Conservation (phyloP, 495 filamentous ascomycete species). For the Podospora didyma region DNA sequence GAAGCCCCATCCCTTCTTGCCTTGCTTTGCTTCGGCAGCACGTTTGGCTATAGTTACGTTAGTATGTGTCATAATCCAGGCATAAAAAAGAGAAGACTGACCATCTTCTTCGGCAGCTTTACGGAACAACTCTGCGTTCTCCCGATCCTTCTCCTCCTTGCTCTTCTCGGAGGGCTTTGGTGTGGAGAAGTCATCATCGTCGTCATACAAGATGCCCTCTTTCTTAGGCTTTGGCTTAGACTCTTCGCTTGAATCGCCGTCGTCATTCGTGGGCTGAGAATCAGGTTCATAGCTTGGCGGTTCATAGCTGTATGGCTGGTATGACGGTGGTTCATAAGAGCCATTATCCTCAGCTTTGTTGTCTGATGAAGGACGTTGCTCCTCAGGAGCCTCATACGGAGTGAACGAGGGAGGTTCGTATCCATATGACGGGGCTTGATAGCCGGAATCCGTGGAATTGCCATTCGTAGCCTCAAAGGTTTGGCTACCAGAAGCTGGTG, state of each 20-base stretch:
- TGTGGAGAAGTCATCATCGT: constrained; percentile 54
- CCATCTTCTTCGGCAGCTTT: constrained; percentile 85
- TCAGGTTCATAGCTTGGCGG: constrained; percentile 54
- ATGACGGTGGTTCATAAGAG: constrained; percentile 49
- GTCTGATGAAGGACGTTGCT: constrained; percentile 22
- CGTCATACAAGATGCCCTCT: constrained; percentile 76
- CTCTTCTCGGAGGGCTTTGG: constrained; percentile 39
- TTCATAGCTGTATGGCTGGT: constrained; percentile 48
- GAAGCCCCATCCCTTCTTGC: constrained; percentile 79
- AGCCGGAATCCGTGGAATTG: constrained; percentile 18
- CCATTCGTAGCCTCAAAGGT: not conserved
- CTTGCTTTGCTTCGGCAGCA: constrained; percentile 33
- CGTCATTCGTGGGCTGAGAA: constrained; percentile 34
- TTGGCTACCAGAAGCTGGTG: not conserved
- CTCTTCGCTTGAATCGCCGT: constrained; percentile 35
- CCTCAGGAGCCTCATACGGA: constrained; percentile 25
- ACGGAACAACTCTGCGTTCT: constrained; percentile 73
- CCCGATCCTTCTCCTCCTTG: constrained; percentile 56
- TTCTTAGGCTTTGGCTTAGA: constrained; percentile 58
- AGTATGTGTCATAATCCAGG: constrained; percentile 4
- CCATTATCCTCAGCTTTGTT: constrained; percentile 19
- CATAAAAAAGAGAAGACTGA: constrained; percentile 27
- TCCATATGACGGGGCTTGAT: constrained; percentile 40
- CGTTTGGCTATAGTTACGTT: constrained; percentile 35
- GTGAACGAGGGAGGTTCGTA: constrained; percentile 37